These are phyloP conservation scores for Podospora bellae-mahoneyi DNA, from an alignment of 495 filamentous ascomycete species.

Conservation along the genomic window DNA sequence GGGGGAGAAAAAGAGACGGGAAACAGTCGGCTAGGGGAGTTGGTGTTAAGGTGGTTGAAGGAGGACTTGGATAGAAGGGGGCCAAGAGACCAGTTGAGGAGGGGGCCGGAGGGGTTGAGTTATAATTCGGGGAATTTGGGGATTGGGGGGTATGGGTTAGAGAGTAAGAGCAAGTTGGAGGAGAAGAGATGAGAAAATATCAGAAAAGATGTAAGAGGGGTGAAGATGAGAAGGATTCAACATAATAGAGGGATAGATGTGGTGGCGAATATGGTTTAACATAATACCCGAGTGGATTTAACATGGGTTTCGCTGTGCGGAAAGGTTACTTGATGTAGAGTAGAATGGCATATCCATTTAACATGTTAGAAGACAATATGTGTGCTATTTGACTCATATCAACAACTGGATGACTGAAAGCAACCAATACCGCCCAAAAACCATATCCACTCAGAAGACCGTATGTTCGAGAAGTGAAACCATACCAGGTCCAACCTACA, in stretches of 20 bases:
- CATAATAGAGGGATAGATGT: background rate
- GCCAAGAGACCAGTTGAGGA: slow-evolving; percentile 58
- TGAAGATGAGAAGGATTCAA: background rate
- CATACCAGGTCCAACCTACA: no score
- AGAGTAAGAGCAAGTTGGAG: slow-evolving; percentile 47
- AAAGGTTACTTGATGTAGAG: no score
- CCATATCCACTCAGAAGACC: no score
- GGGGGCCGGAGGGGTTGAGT: slow-evolving; percentile 63
- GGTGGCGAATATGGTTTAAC: slow-evolving; percentile 20
- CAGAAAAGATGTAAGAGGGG: background rate
- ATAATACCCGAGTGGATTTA: slow-evolving; percentile 30
- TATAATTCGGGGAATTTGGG: slow-evolving; percentile 59
- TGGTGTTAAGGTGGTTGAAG: slow-evolving; percentile 84
- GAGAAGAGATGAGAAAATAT: background rate
- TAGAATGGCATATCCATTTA: no score
- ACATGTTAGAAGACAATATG: no score
- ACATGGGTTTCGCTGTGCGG: slow-evolving; percentile 12
- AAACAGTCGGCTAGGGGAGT: slow-evolving; percentile 73
- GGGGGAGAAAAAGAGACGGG: slow-evolving; percentile 49
- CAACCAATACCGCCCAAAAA: no score
- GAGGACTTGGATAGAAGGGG: slow-evolving; percentile 79
- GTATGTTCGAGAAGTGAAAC: no score
- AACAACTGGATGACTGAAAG: no score
- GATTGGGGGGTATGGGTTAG: slow-evolving; percentile 77
- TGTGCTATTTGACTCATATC: no score